Evolutionary conservation across 768 basidiomycete species (phyloP).

Genomic region (Macrolepiota albuminosa): DNA sequence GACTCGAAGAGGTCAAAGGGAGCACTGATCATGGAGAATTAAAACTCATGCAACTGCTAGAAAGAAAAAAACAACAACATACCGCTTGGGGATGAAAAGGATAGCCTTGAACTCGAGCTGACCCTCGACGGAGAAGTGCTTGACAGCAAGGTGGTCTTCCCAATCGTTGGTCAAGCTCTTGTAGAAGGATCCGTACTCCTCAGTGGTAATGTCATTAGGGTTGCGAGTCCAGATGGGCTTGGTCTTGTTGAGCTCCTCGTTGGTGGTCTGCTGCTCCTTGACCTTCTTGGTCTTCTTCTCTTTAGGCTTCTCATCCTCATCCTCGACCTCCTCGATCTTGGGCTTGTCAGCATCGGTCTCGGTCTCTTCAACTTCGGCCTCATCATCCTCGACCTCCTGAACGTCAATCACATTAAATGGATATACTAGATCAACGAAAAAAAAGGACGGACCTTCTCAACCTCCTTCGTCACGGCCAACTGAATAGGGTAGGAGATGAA

Average conservation of each 20-base stretch:
- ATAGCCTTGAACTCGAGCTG: constrained; percentile 99
- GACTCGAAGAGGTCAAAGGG: constrained; percentile 99
- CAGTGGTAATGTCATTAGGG: constrained; percentile 85
- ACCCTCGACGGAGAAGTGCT: constrained; percentile 99
- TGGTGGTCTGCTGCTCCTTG: constrained; percentile 81
- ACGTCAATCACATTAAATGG: constrained; percentile 4
- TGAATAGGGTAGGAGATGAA: constrained; percentile 99
- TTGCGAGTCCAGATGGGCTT: constrained; percentile 99
- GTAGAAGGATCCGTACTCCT: constrained; percentile 97
- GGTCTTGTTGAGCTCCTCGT: constrained; percentile 99
- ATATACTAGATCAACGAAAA: neutral
- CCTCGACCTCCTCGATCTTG: constrained; percentile 81
- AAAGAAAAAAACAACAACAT: constrained; percentile 19
- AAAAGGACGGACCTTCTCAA: constrained; percentile 80
- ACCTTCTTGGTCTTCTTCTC: constrained; percentile 93
- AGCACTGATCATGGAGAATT: constrained; percentile 48
- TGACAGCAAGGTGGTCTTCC: constrained; percentile 99
- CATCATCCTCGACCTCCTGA: constrained; percentile 86
- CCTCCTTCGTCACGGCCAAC: constrained; percentile 97
- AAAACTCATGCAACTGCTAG: constrained; percentile 1
- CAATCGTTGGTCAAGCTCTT: constrained; percentile 99
- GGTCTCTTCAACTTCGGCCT: constrained; percentile 70
- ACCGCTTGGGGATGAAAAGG: constrained; percentile 96
- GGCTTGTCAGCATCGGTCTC: constrained; percentile 70
- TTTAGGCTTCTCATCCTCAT: constrained; percentile 80